These are phyloP conservation scores for Aegilops speltoides DNA, from an alignment of 176 grass and related monocot species.

Conservation along the genomic window DNA sequence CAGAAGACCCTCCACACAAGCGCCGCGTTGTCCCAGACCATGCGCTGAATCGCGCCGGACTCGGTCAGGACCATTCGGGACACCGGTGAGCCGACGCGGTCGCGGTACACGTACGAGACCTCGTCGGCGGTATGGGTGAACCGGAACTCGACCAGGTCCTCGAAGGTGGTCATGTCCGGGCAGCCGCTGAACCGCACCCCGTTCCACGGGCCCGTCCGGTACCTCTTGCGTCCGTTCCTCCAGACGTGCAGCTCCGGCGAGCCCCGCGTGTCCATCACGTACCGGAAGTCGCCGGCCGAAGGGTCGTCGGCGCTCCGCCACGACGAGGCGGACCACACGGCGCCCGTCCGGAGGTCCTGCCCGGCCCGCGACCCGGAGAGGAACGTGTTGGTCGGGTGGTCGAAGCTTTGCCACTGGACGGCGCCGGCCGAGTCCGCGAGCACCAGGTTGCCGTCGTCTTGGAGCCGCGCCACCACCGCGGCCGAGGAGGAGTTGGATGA, in stretches of 20 bases:
- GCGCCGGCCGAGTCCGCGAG: constrained; percentile 1
- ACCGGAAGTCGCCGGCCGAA: constrained; percentile 30
- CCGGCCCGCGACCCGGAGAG: constrained; percentile 39
- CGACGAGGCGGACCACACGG: constrained; percentile 39
- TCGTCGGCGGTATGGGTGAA: constrained; percentile 33
- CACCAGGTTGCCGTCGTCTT: constrained; percentile 55
- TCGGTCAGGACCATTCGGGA: constrained; percentile 45
- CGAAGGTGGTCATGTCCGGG: constrained; percentile 50
- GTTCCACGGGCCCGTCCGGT: constrained; percentile 55
- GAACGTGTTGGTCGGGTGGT: constrained; percentile 60
- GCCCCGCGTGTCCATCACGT: constrained; percentile 46
- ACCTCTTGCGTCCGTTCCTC: background rate
- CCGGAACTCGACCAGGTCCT: constrained; percentile 28
- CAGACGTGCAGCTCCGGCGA: constrained; percentile 42
- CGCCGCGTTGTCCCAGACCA: constrained; percentile 33
- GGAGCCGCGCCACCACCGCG: constrained; percentile 28
- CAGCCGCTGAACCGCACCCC: constrained; percentile 50
- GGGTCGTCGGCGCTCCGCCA: constrained; percentile 46
- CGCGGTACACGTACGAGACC: constrained; percentile 34
- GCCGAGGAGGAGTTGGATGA: constrained; percentile 35
- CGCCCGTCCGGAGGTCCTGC: constrained; percentile 13
- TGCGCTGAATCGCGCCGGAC: constrained; percentile 41
- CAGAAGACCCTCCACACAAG: constrained; percentile 39
- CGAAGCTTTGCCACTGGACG: constrained; percentile 60
- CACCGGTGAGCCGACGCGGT: constrained; percentile 10